phyloP scores from a whole-genome alignment of 2,329 filamentous ascomycete genomes.

The Penicillium sp. region DNA sequence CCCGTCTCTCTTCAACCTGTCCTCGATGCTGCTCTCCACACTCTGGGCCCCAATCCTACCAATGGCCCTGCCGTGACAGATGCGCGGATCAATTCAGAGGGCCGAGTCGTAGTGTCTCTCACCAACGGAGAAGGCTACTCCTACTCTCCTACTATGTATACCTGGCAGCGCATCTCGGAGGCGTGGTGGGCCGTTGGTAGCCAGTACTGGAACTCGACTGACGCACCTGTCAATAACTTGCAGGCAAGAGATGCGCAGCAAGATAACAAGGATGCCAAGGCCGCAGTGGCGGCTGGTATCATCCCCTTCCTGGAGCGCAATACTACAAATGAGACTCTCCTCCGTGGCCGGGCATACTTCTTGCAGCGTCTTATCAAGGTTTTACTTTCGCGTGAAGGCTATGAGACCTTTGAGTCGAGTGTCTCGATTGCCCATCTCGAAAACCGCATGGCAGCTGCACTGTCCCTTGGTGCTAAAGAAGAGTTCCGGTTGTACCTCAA shows the following conservation, averaged over 20 bases:
- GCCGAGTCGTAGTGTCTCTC: slow-evolving; percentile 79
- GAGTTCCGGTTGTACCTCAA: slow-evolving; percentile 93
- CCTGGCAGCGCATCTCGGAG: slow-evolving; percentile 94
- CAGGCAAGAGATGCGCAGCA: slow-evolving; percentile 64
- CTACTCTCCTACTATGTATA: slow-evolving; percentile 77
- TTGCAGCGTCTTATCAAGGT: slow-evolving; percentile 87
- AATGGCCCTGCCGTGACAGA: slow-evolving; percentile 80
- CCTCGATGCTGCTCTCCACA: slow-evolving; percentile 76
- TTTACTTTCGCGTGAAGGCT: slow-evolving; percentile 80
- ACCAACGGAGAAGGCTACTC: slow-evolving; percentile 92
- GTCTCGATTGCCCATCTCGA: slow-evolving; percentile 93
- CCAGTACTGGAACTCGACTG: slow-evolving; percentile 98
- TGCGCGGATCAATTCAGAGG: slow-evolving; percentile 81
- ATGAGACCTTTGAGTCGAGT: slow-evolving; percentile 82
- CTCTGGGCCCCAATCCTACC: slow-evolving; percentile 71
- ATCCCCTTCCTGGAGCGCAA: slow-evolving; percentile 90
- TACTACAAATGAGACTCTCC: slow-evolving; percentile 84
- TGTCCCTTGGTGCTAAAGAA: slow-evolving; percentile 77
- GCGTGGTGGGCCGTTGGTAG: slow-evolving; percentile 97
- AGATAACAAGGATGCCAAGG: slow-evolving; percentile 44
- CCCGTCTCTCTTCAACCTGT: slow-evolving; percentile 84
- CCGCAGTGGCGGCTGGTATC: slow-evolving; percentile 75
- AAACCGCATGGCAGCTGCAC: slow-evolving; percentile 83
- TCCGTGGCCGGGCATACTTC: slow-evolving; percentile 87
- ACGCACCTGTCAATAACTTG: slow-evolving; percentile 76